Percentiles rank a stretch among this genome's conserved stretches.
These are phyloP conservation scores for Scenedesmus sp. DNA, from an alignment of 163 green algal genomes.

Conservation along the genomic window DNA sequence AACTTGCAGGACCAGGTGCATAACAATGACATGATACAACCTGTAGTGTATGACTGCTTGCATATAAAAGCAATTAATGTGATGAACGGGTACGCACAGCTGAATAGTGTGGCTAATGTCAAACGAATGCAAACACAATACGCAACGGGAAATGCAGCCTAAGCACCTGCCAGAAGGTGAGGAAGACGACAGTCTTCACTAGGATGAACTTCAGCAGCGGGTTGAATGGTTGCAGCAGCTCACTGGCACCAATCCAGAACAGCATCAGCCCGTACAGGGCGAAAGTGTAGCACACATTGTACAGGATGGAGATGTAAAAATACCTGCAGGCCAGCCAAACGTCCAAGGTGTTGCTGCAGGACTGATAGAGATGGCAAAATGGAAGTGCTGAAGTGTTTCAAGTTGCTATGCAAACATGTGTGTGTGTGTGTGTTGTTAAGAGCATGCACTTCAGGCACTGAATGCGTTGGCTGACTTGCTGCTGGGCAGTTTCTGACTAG, in stretches of 20 bases:
- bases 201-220: constrained; percentile 97
- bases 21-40: too few relatives aligned
- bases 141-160: not conserved
- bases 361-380: not conserved
- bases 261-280: constrained; percentile 95
- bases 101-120: not conserved
- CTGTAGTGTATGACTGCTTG: too few relatives aligned
- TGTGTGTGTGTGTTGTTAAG: not conserved
- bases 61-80: too few relatives aligned
- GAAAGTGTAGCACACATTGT: constrained; percentile 95
- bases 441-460: not conserved
- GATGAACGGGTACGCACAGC: not conserved
- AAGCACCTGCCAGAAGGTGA: constrained; percentile 98
- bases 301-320: constrained; percentile 95
- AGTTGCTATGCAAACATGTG: too few relatives aligned
- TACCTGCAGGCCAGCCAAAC: constrained; percentile 73
- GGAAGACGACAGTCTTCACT: constrained; percentile 98
- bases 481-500: not conserved
- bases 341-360: not conserved
- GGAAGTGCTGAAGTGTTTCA: not conserved
- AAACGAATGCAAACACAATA: too few relatives aligned
- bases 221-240: constrained; percentile 93
- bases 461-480: not conserved
- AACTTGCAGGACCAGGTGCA: too few relatives aligned
- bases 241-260: constrained; percentile 96